A percentile compares a stretch with the other conserved stretches of the same genome.
These are phyloP conservation scores for Scenedesmus sp. DNA, from an alignment of 163 green algal genomes.

Conservation along the genomic window DNA sequence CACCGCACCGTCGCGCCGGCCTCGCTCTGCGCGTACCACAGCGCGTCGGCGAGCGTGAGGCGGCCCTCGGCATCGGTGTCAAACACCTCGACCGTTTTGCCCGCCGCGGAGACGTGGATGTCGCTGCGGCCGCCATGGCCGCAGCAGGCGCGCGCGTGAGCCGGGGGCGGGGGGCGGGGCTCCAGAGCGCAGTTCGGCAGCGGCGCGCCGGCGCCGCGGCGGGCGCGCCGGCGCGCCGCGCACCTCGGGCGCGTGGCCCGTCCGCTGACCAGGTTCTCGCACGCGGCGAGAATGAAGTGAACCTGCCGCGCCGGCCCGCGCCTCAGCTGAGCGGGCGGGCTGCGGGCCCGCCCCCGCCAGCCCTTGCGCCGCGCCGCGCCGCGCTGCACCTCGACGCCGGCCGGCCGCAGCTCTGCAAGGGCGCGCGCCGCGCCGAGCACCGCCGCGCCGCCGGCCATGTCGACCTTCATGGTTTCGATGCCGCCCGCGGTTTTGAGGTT, in stretches of 20 bases:
- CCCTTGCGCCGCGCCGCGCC: not conserved
- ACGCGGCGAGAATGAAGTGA: constrained; percentile 93
- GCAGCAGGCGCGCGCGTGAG: too few relatives aligned
- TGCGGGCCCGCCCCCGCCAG: not conserved
- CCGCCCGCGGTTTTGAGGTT: constrained; percentile 53
- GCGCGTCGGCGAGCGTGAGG: constrained; percentile 94
- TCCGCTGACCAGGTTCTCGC: constrained; percentile 95
- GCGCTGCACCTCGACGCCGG: constrained; percentile 73
- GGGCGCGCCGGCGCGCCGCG: too few relatives aligned
- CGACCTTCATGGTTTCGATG: constrained; percentile 83
- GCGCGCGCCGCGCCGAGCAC: constrained; percentile 81
- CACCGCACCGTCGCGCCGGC: constrained; percentile 21
- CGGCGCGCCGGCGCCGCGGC: too few relatives aligned
- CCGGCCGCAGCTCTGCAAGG: constrained; percentile 56
- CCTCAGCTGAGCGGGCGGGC: too few relatives aligned
- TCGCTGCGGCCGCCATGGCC: too few relatives aligned
- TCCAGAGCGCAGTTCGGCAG: too few relatives aligned
- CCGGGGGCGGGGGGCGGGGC: too few relatives aligned
- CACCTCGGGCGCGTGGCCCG: constrained; percentile 19
- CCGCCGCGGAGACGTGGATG: constrained; percentile 28
- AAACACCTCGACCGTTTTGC: constrained; percentile 94
- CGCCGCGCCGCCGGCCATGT: constrained; percentile 87
- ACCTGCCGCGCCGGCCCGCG: too few relatives aligned
- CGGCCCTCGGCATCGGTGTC: constrained; percentile 94
- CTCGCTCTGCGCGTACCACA: constrained; percentile 86